Evolutionary conservation across 169 alveolate genomes (phyloP).

Genomic region (Ichthyophthirius multifiliis): DNA sequence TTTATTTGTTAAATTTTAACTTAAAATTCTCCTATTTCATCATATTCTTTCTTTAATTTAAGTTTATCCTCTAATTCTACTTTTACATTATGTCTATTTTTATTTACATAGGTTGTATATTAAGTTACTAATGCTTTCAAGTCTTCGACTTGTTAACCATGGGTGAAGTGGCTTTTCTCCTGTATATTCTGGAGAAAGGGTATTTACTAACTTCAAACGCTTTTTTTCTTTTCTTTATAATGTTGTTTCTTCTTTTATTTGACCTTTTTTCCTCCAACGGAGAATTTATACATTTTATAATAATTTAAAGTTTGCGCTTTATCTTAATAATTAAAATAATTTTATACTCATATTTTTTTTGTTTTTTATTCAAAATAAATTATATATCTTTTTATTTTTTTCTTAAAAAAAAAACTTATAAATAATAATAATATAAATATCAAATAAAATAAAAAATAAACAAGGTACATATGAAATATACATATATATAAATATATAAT

Average conservation of each 20-base stretch:
- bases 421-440: no score
- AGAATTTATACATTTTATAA: no score
- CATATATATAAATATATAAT: no score
- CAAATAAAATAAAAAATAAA: no score
- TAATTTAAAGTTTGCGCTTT: no score
- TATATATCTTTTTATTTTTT: no score
- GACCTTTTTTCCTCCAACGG: neutral
- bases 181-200: neutral
- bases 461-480: no score
- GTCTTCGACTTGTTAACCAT: neutral
- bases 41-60: neutral
- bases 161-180: conserved; percentile 10
- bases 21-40: neutral
- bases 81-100: neutral
- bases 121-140: neutral
- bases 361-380: no score
- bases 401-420: no score
- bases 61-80: neutral
- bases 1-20: neutral
- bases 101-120: neutral
- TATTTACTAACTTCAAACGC: neutral
- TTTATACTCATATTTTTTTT: no score
- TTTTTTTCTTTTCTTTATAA: neutral
- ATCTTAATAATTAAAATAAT: no score
- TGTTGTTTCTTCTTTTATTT: neutral